Evolutionary conservation across 257 asterid genomes (phyloP).

Genomic region (Pogostemon cablin): DNA sequence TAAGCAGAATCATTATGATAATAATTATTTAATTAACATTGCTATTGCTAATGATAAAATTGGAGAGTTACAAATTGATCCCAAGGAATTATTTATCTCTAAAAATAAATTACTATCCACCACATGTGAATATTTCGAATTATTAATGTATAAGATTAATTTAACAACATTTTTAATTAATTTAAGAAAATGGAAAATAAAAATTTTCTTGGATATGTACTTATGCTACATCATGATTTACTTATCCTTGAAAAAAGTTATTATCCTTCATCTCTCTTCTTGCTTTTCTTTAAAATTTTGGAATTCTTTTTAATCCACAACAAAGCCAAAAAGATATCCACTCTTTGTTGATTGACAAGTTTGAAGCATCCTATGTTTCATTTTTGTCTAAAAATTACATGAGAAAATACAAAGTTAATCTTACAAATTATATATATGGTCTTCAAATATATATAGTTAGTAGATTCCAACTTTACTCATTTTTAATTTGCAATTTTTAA

Average conservation of each 20-base stretch:
- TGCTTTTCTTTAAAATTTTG: not conserved
- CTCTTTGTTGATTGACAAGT: slow-evolving; percentile 38
- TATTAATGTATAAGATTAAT: no score
- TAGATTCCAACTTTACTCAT: no score
- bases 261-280: not conserved
- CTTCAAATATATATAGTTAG: no score
- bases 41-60: not conserved
- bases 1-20: no score
- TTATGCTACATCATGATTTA: not conserved
- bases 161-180: no score
- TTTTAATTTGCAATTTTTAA: no score
- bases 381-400: not conserved
- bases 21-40: not conserved
- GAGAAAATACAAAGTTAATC: no score
- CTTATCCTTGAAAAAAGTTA: slow-evolving; percentile 6
- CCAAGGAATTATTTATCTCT: no score
- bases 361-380: slow-evolving; percentile 43
- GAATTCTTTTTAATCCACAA: slow-evolving; percentile 27
- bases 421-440: no score
- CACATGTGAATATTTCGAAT: no score
- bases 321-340: slow-evolving; percentile 33
- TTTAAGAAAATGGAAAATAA: no score
- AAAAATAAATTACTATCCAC: no score
- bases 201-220: not conserved
- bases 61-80: not conserved